Conservation (phyloP, 345 rosid species). For the Conringia planisiliqua region DNA sequence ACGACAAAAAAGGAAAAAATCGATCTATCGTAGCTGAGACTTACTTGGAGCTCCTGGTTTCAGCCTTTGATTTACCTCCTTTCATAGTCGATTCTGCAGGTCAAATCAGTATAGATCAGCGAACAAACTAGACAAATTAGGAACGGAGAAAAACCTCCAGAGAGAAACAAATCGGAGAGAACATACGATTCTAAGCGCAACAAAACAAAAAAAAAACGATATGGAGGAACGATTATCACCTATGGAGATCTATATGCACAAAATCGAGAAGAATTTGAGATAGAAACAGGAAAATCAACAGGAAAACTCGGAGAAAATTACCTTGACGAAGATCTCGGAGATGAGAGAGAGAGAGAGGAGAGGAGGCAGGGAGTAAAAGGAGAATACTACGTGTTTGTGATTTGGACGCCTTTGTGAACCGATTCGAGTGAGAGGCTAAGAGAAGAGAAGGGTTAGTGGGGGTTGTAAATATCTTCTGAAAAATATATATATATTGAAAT, state of each 20-base stretch:
- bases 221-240: not conserved
- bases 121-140: not conserved
- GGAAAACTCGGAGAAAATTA: slow-evolving; percentile 4
- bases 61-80: slow-evolving; percentile 86
- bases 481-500: slow-evolving; percentile 39
- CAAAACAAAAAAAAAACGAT: no score
- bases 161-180: not conserved
- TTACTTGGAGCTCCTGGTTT: slow-evolving; percentile 69
- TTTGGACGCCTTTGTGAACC: slow-evolving; percentile 21
- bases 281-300: not conserved
- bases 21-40: slow-evolving; percentile 21
- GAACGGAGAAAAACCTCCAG: not conserved
- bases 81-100: slow-evolving; percentile 70
- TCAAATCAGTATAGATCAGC: slow-evolving; percentile 24
- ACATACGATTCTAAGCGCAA: not conserved
- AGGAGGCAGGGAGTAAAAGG: not conserved
- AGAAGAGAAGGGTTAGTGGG: slow-evolving; percentile 21
- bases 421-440: slow-evolving; percentile 26
- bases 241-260: not conserved
- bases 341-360: not conserved
- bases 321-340: slow-evolving; percentile 14
- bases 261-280: not conserved
- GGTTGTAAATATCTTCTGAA: slow-evolving; percentile 18
- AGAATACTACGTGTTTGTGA: slow-evolving; percentile 16
- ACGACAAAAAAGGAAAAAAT: not conserved